A percentile compares a stretch with the other conserved stretches of the same genome.
phyloP scores from a whole-genome alignment of 2,329 filamentous ascomycete genomes.

The Ceratocystis smalleyi region DNA sequence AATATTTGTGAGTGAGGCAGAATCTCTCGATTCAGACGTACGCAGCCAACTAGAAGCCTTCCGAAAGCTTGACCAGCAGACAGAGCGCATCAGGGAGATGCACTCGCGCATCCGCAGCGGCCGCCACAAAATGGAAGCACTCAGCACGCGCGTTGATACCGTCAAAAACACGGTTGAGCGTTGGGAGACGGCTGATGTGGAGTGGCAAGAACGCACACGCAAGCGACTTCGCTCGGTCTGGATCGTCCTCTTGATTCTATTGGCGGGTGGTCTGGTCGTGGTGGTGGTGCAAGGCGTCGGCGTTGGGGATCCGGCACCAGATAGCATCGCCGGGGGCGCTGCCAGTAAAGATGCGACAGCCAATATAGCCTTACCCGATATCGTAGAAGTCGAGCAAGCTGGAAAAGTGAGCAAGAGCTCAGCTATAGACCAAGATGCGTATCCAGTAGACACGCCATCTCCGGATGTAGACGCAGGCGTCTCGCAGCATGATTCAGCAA shows the following conservation, averaged over 20 bases:
- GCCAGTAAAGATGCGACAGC: background rate
- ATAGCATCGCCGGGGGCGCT: background rate
- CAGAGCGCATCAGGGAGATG: slow-evolving; percentile 45
- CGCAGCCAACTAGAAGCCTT: slow-evolving; percentile 44
- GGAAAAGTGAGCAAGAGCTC: background rate
- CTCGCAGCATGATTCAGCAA: slow-evolving; percentile 1
- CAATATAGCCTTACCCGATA: background rate
- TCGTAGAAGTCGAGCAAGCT: background rate
- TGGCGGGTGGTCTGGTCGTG: slow-evolving; percentile 34
- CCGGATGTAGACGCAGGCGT: background rate
- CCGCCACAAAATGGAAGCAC: slow-evolving; percentile 40
- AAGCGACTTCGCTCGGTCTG: slow-evolving; percentile 47
- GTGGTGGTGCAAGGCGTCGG: slow-evolving; percentile 20
- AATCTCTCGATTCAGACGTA: slow-evolving; percentile 44
- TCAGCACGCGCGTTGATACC: slow-evolving; percentile 48
- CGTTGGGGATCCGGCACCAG: background rate
- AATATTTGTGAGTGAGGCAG: slow-evolving; percentile 44
- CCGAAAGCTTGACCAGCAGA: slow-evolving; percentile 48
- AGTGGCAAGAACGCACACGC: slow-evolving; percentile 53
- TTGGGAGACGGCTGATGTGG: slow-evolving; percentile 51
- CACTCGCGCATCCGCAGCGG: slow-evolving; percentile 46
- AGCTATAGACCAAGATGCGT: background rate
- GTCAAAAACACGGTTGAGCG: slow-evolving; percentile 49
- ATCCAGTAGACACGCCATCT: background rate
- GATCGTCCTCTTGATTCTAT: slow-evolving; percentile 38